These are phyloP conservation scores for Coffea canephora DNA, from an alignment of 257 asterid genomes.

Conservation along the genomic window DNA sequence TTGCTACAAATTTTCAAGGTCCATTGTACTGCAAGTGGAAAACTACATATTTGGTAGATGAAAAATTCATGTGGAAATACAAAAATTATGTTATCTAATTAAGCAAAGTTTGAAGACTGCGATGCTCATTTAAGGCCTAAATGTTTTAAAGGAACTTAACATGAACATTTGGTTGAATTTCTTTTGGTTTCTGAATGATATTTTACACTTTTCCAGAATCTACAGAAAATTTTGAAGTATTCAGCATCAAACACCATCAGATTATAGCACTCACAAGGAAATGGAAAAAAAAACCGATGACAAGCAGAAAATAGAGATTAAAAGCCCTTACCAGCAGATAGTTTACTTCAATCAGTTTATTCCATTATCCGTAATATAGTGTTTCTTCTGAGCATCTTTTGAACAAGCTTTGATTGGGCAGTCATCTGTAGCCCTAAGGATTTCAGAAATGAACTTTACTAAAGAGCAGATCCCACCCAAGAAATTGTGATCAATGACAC, in stretches of 20 bases:
- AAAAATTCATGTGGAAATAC: not conserved
- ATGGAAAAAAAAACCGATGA: not conserved
- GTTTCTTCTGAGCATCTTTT: slow-evolving; percentile 38
- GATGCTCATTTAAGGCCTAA: not conserved
- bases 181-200: not conserved
- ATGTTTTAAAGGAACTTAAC: not conserved
- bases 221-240: not conserved
- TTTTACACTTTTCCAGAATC: not conserved
- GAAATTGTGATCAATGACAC: slow-evolving; percentile 82
- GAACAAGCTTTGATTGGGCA: slow-evolving; percentile 25
- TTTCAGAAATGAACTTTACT: slow-evolving; percentile 73
- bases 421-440: slow-evolving; percentile 50
- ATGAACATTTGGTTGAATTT: not conserved
- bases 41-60: not conserved
- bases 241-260: not conserved
- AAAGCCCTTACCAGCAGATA: not conserved
- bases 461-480: slow-evolving; percentile 86
- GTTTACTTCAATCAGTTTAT: slow-evolving; percentile 20
- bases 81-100: not conserved
- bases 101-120: not conserved
- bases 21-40: not conserved
- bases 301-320: not conserved
- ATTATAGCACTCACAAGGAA: not conserved
- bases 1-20: not conserved
- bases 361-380: slow-evolving; percentile 30